Conservation (phyloP, 2,329 filamentous ascomycete species). For the Fusarium piperis region DNA sequence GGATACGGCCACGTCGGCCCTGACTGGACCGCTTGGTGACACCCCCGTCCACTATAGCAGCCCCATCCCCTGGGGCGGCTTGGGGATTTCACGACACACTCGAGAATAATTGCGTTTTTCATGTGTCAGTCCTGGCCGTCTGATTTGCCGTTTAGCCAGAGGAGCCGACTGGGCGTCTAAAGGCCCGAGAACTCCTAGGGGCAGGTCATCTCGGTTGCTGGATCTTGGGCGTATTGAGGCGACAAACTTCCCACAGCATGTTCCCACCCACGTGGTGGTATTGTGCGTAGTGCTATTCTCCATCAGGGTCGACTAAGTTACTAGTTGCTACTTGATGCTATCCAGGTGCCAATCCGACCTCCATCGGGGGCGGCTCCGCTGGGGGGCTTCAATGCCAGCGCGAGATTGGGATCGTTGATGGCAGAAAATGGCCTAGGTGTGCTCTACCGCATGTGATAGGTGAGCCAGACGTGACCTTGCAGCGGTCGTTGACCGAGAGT, state of each 20-base stretch:
- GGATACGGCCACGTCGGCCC: slow-evolving; percentile 20
- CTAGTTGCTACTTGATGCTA: slow-evolving; percentile 10
- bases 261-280: slow-evolving; percentile 36
- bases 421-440: neutral
- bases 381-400: neutral
- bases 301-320: neutral
- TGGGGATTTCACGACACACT: slow-evolving; percentile 12
- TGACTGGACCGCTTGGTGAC: slow-evolving; percentile 31
- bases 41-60: neutral
- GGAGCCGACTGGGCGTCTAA: slow-evolving; percentile 27
- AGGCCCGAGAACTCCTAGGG: slow-evolving; percentile 31
- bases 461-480: neutral
- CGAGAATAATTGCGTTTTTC: slow-evolving; percentile 26
- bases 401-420: neutral
- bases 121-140: slow-evolving; percentile 31
- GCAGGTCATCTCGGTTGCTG: slow-evolving; percentile 36
- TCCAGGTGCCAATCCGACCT: slow-evolving; percentile 16
- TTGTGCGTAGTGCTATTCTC: neutral
- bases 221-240: slow-evolving; percentile 16
- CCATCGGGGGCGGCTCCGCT: neutral
- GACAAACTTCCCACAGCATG: slow-evolving; percentile 10
- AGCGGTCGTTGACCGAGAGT: neutral
- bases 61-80: neutral
- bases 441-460: neutral
- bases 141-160: slow-evolving; percentile 15